Evolutionary conservation across 2,329 filamentous ascomycete genomes (phyloP).

Genomic region (Daldinia sp.): DNA sequence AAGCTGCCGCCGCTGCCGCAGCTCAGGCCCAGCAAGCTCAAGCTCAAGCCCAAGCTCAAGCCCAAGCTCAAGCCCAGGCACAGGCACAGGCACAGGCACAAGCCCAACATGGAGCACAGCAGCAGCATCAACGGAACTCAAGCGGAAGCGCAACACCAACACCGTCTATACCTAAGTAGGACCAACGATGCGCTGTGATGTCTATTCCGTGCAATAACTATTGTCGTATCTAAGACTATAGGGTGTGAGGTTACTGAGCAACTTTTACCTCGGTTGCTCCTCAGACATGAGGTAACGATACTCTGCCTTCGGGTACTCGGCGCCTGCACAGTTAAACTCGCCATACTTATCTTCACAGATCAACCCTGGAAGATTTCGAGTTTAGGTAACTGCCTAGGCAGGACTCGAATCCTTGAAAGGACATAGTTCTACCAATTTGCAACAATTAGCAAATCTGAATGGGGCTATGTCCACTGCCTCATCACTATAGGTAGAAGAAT

Average conservation of each 20-base stretch:
- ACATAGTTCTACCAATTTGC: not conserved
- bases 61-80: slow-evolving; percentile 34
- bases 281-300: not conserved
- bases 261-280: not conserved
- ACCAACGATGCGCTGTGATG: not conserved
- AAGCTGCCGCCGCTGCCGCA: slow-evolving; percentile 52
- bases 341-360: not conserved
- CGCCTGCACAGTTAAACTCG: not conserved
- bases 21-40: slow-evolving; percentile 47
- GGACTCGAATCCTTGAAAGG: not conserved
- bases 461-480: not conserved
- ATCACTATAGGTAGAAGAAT: not conserved
- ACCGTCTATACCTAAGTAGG: slow-evolving; percentile 44
- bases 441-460: not conserved
- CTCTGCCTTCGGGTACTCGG: not conserved
- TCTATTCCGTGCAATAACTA: too few species aligned
- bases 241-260: not conserved
- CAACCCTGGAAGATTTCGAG: not conserved
- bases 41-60: slow-evolving; percentile 45
- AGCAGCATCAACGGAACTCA: slow-evolving; percentile 51
- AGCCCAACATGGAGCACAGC: slow-evolving; percentile 38
- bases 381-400: not conserved
- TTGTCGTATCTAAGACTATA: not conserved
- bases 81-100: slow-evolving; percentile 33
- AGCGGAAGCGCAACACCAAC: slow-evolving; percentile 51